phyloP scores from a whole-genome alignment of 352 stramenopile genomes.

The Phytophthora pinifolia region DNA sequence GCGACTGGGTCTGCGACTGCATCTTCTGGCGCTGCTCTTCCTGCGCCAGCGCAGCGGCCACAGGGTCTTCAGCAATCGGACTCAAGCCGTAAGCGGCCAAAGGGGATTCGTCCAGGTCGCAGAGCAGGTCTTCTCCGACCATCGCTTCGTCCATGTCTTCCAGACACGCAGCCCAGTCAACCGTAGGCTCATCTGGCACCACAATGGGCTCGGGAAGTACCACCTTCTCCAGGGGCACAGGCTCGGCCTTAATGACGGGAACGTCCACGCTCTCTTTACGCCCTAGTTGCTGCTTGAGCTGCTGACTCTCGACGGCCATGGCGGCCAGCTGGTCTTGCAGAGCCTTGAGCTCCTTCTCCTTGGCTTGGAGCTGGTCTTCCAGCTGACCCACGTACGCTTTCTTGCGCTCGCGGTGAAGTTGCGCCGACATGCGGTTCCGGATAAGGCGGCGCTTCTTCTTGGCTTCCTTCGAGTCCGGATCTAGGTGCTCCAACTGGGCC shows the following conservation, averaged over 20 bases:
- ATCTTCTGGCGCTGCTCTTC: conserved; percentile 33
- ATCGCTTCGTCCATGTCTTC: conserved; percentile 63
- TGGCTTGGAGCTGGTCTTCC: conserved; percentile 80
- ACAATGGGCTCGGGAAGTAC: conserved; percentile 26
- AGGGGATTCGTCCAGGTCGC: conserved; percentile 70
- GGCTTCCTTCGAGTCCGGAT: conserved; percentile 87
- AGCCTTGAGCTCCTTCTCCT: conserved; percentile 74
- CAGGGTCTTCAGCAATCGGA: conserved; percentile 27
- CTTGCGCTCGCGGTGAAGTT: conserved; percentile 87
- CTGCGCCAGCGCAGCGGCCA: conserved; percentile 23
- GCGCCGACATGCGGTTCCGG: conserved; percentile 87
- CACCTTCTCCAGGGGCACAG: conserved; percentile 30
- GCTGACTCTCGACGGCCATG: conserved; percentile 61
- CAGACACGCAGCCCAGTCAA: conserved; percentile 62
- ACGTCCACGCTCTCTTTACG: conserved; percentile 20
- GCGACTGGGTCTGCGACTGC: conserved; percentile 36
- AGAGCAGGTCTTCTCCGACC: conserved; percentile 59
- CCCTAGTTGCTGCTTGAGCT: conserved; percentile 59
- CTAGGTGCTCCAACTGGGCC: conserved; percentile 76
- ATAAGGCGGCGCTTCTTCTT: conserved; percentile 90
- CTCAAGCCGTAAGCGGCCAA: conserved; percentile 44
- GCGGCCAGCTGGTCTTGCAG: conserved; percentile 76
- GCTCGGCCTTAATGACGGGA: conserved; percentile 62
- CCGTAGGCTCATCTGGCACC: conserved; percentile 26
- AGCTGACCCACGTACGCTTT: conserved; percentile 88